Percentiles rank a stretch among this genome's conserved stretches.
phyloP scores from a whole-genome alignment of 306 rosid species.

The Malus fusca region DNA sequence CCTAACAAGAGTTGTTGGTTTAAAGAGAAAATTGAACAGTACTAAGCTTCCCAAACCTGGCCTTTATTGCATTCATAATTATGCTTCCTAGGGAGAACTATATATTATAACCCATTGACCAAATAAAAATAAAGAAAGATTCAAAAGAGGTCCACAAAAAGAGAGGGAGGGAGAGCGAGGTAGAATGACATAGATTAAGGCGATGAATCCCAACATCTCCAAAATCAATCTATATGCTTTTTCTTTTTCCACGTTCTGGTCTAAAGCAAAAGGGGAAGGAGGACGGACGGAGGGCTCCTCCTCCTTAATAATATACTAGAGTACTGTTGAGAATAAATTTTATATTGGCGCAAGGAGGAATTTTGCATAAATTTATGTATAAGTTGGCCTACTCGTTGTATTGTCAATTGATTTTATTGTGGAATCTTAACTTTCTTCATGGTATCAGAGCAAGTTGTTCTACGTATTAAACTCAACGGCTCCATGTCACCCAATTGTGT shows the following conservation, averaged over 20 bases:
- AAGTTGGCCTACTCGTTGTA: too few species aligned
- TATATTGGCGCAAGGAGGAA: too few species aligned
- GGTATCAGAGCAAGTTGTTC: too few species aligned
- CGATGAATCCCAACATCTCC: constrained; percentile 57
- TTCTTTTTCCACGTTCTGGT: constrained; percentile 21
- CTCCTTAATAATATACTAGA: background rate
- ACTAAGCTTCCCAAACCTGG: background rate
- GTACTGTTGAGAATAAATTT: too few species aligned
- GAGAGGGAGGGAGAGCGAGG: background rate
- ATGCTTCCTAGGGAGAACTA: constrained; percentile 2
- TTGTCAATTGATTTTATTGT: too few species aligned
- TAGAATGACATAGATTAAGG: constrained; percentile 16
- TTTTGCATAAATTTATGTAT: too few species aligned
- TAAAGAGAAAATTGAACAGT: background rate
- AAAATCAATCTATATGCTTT: constrained; percentile 24
- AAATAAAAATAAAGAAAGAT: constrained; percentile 9
- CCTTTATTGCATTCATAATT: constrained; percentile 9
- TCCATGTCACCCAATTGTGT: too few species aligned
- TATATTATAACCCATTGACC: constrained; percentile 24
- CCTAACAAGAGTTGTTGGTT: too few species aligned
- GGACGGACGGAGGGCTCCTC: background rate
- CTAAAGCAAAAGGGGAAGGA: constrained; percentile 19
- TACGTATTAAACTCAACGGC: too few species aligned
- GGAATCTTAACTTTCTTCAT: rapidly evolving
- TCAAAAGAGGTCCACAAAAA: constrained; percentile 32